These are phyloP conservation scores for Graphiopsis chlorocephala DNA, from an alignment of 2,329 filamentous ascomycete genomes.

Conservation along the genomic window DNA sequence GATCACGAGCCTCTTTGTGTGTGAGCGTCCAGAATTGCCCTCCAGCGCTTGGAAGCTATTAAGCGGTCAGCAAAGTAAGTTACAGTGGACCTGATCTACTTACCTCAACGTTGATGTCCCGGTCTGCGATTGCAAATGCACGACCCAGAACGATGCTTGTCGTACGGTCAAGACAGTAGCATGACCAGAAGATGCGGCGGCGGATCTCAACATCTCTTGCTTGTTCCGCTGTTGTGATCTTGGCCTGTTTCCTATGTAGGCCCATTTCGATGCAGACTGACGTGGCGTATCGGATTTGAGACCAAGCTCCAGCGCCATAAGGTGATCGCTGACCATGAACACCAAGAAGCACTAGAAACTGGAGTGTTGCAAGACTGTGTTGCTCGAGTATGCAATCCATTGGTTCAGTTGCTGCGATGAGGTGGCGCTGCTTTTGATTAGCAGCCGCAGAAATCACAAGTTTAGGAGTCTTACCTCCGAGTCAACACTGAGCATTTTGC, in stretches of 20 bases:
- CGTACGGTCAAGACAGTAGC: conserved; percentile 37
- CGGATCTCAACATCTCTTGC: conserved; percentile 10
- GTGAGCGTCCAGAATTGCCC: conserved; percentile 13
- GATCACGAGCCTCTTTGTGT: conserved; percentile 6
- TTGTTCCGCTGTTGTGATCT: not conserved
- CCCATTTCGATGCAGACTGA: conserved; percentile 35
- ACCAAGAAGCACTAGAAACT: conserved; percentile 35
- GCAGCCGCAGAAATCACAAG: not conserved
- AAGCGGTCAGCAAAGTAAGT: not conserved
- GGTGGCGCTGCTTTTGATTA: conserved; percentile 30
- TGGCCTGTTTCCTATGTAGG: conserved; percentile 26
- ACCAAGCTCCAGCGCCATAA: conserved; percentile 38
- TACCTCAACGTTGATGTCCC: conserved; percentile 21
- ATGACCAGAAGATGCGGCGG: conserved; percentile 36
- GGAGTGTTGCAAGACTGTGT: conserved; percentile 30
- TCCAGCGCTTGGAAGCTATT: conserved; percentile 7
- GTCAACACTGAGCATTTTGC: conserved; percentile 8
- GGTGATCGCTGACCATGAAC: conserved; percentile 37
- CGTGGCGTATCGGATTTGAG: conserved; percentile 34
- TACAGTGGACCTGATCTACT: not conserved
- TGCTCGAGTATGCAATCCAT: conserved; percentile 37
- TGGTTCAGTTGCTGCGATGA: conserved; percentile 30
- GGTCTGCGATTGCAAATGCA: conserved; percentile 37
- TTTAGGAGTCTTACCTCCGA: not conserved
- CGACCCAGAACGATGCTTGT: conserved; percentile 36